These are phyloP conservation scores for Dactylonectria macrodidyma DNA, from an alignment of 2,329 filamentous ascomycete genomes.

Conservation along the genomic window DNA sequence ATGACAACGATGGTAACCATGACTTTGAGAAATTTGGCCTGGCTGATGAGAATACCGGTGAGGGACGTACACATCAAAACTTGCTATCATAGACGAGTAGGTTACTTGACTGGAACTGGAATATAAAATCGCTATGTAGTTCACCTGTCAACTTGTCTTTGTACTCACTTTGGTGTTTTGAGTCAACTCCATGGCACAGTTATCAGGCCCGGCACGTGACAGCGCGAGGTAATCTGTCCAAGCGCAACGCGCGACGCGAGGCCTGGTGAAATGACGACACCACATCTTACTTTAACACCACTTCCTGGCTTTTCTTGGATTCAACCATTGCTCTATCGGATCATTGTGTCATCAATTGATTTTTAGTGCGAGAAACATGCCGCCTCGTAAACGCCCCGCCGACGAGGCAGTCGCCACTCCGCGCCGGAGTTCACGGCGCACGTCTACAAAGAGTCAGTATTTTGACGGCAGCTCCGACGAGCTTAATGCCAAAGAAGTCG, in stretches of 20 bases:
- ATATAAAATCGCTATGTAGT: neutral
- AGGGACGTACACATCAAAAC: neutral
- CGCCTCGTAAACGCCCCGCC: constrained; percentile 57
- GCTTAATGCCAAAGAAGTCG: constrained; percentile 31
- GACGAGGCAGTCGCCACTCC: constrained; percentile 48
- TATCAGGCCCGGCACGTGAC: constrained; percentile 18
- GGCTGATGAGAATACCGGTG: neutral
- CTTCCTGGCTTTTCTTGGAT: neutral
- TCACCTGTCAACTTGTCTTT: neutral
- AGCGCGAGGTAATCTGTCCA: constrained; percentile 15
- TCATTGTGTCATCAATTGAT: neutral
- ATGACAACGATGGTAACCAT: neutral
- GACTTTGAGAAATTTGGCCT: neutral
- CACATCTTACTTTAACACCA: neutral
- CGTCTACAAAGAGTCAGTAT: constrained; percentile 66
- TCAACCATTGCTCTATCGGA: neutral
- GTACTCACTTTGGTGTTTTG: neutral
- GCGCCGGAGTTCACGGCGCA: constrained; percentile 64
- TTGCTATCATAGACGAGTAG: neutral
- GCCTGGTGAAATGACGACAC: constrained; percentile 11
- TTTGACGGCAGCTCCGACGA: constrained; percentile 57
- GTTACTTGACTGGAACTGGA: neutral
- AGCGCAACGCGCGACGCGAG: constrained; percentile 22
- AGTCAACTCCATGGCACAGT: neutral
- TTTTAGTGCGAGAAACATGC: constrained; percentile 50